These are phyloP conservation scores for button mushroom (Agaricus bisporus) DNA, from an alignment of 768 basidiomycete genomes.

Conservation along the genomic window DNA sequence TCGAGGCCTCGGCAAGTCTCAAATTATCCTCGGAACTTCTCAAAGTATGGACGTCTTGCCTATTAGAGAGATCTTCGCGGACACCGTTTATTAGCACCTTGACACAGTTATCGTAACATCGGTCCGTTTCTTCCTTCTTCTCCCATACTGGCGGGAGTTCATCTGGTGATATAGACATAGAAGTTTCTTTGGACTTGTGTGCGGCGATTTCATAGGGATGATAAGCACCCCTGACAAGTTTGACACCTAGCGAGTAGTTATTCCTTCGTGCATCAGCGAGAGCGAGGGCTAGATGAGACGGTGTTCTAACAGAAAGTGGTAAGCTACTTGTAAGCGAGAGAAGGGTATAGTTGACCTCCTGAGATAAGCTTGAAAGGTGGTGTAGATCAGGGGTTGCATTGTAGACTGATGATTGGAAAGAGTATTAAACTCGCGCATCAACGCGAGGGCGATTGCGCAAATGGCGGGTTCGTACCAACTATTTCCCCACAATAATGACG, in stretches of 20 bases:
- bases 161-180: conserved; percentile 53
- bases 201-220: conserved; percentile 68
- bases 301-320: conserved; percentile 40
- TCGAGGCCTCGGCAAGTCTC: conserved; percentile 4
- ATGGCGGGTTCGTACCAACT: conserved; percentile 79
- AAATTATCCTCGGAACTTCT: background rate
- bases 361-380: conserved; percentile 88
- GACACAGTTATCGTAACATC: conserved; percentile 61
- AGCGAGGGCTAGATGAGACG: conserved; percentile 57
- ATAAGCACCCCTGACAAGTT: conserved; percentile 92
- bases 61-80: conserved; percentile 39
- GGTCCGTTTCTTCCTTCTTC: conserved; percentile 67
- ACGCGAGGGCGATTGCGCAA: conserved; percentile 68
- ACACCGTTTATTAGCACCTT: conserved; percentile 50
- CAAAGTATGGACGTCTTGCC: background rate
- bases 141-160: conserved; percentile 60
- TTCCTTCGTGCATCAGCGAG: conserved; percentile 59
- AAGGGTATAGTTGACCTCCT: conserved; percentile 41
- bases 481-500: background rate
- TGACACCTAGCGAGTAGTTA: conserved; percentile 77
- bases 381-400: conserved; percentile 67
- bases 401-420: conserved; percentile 14
- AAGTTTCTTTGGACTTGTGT: conserved; percentile 24
- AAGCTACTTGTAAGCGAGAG: background rate
- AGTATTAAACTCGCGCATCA: conserved; percentile 78